Conservation (phyloP, 1,284 basidiomycete genomes). For the Meira nashicola region DNA sequence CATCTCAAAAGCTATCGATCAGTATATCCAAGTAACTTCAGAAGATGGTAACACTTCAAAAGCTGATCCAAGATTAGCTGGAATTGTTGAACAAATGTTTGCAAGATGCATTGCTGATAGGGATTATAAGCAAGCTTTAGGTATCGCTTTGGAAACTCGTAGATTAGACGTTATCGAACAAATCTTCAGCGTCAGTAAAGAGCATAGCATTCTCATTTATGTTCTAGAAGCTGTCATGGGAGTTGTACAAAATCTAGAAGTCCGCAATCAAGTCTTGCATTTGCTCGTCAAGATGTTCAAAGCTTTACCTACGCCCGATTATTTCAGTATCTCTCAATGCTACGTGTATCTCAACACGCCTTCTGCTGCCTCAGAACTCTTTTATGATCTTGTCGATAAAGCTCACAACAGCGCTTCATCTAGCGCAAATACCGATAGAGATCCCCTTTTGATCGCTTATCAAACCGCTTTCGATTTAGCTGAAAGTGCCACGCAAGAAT, state of each 20-base stretch:
- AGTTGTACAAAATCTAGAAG: slow-evolving; percentile 36
- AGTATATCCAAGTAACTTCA: slow-evolving; percentile 37
- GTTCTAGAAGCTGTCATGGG: slow-evolving; percentile 49
- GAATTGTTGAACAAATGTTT: slow-evolving; percentile 52
- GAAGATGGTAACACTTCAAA: neutral
- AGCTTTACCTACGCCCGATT: slow-evolving; percentile 42
- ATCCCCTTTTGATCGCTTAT: slow-evolving; percentile 47
- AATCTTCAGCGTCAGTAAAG: slow-evolving; percentile 42
- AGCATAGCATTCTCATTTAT: slow-evolving; percentile 45
- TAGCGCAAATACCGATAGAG: slow-evolving; percentile 37
- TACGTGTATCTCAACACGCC: slow-evolving; percentile 52
- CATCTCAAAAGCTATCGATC: slow-evolving; percentile 52
- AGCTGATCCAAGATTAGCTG: slow-evolving; percentile 35
- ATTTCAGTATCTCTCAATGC: slow-evolving; percentile 52
- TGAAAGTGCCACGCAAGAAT: slow-evolving; percentile 53
- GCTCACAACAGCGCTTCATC: slow-evolving; percentile 32
- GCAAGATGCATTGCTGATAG: slow-evolving; percentile 42
- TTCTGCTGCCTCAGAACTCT: slow-evolving; percentile 36
- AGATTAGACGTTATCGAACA: slow-evolving; percentile 49
- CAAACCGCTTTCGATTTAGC: slow-evolving; percentile 52
- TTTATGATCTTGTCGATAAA: slow-evolving; percentile 40
- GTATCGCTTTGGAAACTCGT: slow-evolving; percentile 48
- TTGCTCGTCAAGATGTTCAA: slow-evolving; percentile 52
- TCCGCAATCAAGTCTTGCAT: slow-evolving; percentile 43
- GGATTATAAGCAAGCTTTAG: slow-evolving; percentile 49